Base-by-base conservation (phyloP, 495 filamentous ascomycete genomes). In the Neurospora pannonica region DNA sequence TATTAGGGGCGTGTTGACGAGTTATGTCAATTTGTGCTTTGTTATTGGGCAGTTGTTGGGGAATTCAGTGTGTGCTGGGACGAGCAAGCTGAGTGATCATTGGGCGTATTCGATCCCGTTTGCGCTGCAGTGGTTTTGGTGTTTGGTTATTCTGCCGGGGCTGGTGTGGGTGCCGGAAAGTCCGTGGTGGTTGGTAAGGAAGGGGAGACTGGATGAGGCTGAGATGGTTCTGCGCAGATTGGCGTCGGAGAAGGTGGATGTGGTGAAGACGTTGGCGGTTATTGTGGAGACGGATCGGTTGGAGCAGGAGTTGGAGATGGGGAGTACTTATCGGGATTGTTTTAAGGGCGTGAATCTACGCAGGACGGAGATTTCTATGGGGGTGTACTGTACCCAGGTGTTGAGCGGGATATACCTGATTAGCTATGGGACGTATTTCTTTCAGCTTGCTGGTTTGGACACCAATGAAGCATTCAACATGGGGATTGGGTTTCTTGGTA, bases 111-210 rank as follows among this genome's bases (percentile, higher is more conserved):
- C 86, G 13, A 88, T 88, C 71, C 87, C 88, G 2, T 91, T 90
- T 72, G 88, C 86, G 8, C 70, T 90, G 72, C 90, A 92, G 78
- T 92, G 90, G 90, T 85, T 91, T 69, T 92, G 89, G 88, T 88
- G 90, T 7, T 78, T 88, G 4, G 83, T 90, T 13, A 85, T 92
- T 38, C 79, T 90, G 48, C 83, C 87, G 4, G 82, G 89, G 5
- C 80, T 88, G 72, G 83, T 87, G 54, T 84, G 90, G 72, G 87
- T 87, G 5, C 90, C 91, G 0, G 91, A 90, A 76, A 88, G 83
- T 21, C 91, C 90, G 4, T 92, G 89, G 89, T 91, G 87, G 85
- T 79, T 89, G 5, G 85, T 90, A 10, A 86, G 89, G 4, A 87
- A 90, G 72, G 89, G 88, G 28, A 82, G 84, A 0, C 73, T 83